phyloP scores from a whole-genome alignment of 2,329 filamentous ascomycete species.

The Fusarium concolor region DNA sequence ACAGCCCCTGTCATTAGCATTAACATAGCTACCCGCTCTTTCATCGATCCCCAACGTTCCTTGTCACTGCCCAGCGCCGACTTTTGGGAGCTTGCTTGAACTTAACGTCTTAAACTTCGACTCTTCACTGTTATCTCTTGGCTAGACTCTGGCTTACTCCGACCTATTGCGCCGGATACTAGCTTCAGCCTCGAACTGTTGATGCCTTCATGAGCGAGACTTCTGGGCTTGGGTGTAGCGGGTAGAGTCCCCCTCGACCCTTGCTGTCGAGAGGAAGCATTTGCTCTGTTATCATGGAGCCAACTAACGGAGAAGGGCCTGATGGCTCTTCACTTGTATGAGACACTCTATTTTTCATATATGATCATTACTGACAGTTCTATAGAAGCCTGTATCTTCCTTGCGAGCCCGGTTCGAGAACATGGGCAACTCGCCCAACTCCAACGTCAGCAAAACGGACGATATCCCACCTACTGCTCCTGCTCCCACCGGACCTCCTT shows the following conservation, averaged over 20 bases:
- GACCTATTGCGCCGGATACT: conserved; percentile 10
- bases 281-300: conserved; percentile 48
- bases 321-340: conserved; percentile 82
- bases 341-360: conserved; percentile 25
- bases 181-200: conserved; percentile 34
- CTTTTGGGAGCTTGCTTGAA: conserved; percentile 27
- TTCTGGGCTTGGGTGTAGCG: conserved; percentile 52
- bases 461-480: conserved; percentile 40
- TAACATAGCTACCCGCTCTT: conserved; percentile 32
- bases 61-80: conserved; percentile 40
- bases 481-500: conserved; percentile 42
- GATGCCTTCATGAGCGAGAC: conserved; percentile 48
- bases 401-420: conserved; percentile 85
- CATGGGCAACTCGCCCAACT: conserved; percentile 56
- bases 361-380: conserved; percentile 42
- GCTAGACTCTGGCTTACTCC: background rate
- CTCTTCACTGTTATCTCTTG: background rate
- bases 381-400: conserved; percentile 83
- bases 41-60: conserved; percentile 43
- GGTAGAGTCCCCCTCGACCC: conserved; percentile 49
- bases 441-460: conserved; percentile 37
- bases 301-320: conserved; percentile 63
- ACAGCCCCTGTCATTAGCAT: conserved; percentile 36
- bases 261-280: conserved; percentile 46
- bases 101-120: conserved; percentile 8